Evolutionary conservation across 768 basidiomycete species (phyloP).

Genomic region (Podaxis sp.): DNA sequence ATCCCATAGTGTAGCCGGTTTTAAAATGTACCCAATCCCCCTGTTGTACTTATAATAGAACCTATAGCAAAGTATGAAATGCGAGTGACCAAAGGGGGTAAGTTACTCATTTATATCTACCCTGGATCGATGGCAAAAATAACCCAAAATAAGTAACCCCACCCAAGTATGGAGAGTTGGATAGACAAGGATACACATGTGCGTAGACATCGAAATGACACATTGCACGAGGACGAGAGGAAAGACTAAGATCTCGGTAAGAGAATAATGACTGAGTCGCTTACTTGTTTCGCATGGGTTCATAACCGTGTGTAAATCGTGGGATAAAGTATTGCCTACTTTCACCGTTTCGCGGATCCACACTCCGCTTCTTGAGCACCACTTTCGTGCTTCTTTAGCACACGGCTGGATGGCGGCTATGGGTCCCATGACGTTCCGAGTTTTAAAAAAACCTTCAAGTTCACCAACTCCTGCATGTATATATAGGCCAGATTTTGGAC

Average conservation of each 20-base stretch:
- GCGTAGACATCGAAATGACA: too few relatives aligned
- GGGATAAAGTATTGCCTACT: neutral
- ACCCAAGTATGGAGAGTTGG: too few relatives aligned
- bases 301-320: neutral
- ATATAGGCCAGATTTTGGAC: neutral
- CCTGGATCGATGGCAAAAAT: too few relatives aligned
- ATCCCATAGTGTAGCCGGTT: neutral
- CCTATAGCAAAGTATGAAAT: neutral
- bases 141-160: too few relatives aligned
- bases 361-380: conserved; percentile 2
- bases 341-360: conserved; percentile 1
- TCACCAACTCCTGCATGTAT: neutral
- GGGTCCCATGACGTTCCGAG: conserved; percentile 2
- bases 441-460: neutral
- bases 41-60: neutral
- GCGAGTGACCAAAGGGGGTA: neutral
- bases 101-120: neutral
- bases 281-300: neutral
- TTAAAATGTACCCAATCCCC: neutral
- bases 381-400: neutral
- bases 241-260: too few relatives aligned
- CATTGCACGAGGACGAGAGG: too few relatives aligned
- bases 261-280: too few relatives aligned
- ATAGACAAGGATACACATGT: too few relatives aligned
- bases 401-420: neutral